Evolutionary conservation across 305 asterid genomes (phyloP).

Genomic region (Withania somnifera): DNA sequence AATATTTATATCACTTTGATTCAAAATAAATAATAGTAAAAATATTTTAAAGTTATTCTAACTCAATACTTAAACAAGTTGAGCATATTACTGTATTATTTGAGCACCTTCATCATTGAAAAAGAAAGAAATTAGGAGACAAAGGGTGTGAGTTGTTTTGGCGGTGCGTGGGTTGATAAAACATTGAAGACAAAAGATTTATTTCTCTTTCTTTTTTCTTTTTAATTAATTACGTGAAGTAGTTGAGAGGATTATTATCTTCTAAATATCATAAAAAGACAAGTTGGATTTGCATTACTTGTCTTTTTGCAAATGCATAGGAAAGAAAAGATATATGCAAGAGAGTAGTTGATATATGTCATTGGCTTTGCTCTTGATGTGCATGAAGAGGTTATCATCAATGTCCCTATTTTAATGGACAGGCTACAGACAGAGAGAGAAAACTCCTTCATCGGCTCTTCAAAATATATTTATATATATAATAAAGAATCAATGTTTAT

Average conservation of each 20-base stretch:
- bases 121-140: neutral
- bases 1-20: too few relatives aligned
- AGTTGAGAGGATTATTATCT: constrained; percentile 8
- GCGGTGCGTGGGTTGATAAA: neutral
- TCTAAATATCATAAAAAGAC: neutral
- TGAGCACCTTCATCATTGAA: neutral
- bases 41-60: neutral
- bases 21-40: too few relatives aligned
- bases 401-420: neutral
- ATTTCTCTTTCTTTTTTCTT: neutral
- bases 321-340: neutral
- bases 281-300: constrained; percentile 8
- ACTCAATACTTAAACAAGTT: neutral
- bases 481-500: too few relatives aligned
- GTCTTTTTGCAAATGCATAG: constrained; percentile 14
- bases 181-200: neutral
- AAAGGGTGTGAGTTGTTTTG: neutral
- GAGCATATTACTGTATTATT: neutral
- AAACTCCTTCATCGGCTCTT: neutral
- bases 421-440: neutral
- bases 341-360: neutral
- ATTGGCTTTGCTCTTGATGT: neutral
- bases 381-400: neutral
- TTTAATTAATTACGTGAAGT: constrained; percentile 6
- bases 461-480: neutral